phyloP scores from a whole-genome alignment of 306 rosid species.

The Vigna nakashimae region DNA sequence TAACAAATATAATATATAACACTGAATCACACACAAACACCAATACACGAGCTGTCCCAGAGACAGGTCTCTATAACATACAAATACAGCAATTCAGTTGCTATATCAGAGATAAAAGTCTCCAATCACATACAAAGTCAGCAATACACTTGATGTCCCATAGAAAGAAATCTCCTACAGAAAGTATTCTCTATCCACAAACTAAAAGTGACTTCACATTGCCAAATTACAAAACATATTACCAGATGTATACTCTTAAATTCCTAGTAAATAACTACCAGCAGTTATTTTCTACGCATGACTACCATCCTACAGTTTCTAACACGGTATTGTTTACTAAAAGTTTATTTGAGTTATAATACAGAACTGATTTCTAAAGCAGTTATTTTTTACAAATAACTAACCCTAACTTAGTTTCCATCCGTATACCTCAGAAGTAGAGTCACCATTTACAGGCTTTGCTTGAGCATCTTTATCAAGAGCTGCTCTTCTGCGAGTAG shows the following conservation, averaged over 20 bases:
- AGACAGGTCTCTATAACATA: background rate
- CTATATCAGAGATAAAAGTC: background rate
- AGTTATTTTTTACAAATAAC: background rate
- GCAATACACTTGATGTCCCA: background rate
- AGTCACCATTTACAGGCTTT: conserved; percentile 82
- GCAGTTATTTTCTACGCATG: background rate
- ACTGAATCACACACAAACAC: background rate
- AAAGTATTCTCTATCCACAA: background rate
- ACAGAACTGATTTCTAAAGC: background rate
- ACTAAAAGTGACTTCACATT: background rate
- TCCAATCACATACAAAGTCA: background rate
- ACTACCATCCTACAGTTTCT: background rate
- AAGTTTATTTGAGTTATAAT: background rate
- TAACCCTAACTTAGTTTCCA: background rate
- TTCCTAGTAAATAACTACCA: background rate
- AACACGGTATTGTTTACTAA: background rate
- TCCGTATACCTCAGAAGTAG: conserved; percentile 90
- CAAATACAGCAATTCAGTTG: background rate
- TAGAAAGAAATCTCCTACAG: background rate
- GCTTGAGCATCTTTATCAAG: conserved; percentile 81
- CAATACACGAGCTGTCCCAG: background rate
- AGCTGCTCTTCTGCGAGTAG: conserved; percentile 85
- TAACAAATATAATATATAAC: no score
- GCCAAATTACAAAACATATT: background rate
- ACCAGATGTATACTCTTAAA: background rate